Base-by-base conservation (phyloP, 768 basidiomycete species). In the Boletales sp. region DNA sequence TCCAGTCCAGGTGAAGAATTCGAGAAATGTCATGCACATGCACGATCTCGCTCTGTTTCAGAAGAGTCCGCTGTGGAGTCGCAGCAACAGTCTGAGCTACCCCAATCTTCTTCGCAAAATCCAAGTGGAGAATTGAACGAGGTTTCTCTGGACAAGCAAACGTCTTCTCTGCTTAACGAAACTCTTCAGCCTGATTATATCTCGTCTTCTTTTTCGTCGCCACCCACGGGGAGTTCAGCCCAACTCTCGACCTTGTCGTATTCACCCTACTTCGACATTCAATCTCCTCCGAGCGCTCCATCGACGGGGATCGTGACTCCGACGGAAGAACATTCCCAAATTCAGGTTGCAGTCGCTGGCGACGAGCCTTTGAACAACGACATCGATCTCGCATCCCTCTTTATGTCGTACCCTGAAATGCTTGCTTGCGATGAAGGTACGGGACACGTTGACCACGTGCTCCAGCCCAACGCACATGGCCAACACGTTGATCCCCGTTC, bases 321-420 rank as follows among this genome's bases (percentile, higher is more conserved):
- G 1, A 71, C 71, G n/a, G 74, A 79, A 17, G 75, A 76, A 37
- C 69, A 69, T 49, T 49, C 69, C 7, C 67, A 66, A 35, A 63
- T 68, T 15, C 70, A 67, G 13, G 42, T 70, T 56, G 58, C 37
- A 50, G 41, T 53, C 56, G 62, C 46, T 36, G 60, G 50, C 54
- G 58, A 61, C 17, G 56, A 63, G 25, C 44, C 67, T 4, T 54
- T 62, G 8, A 54, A 65, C 45, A 62, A 63, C 34, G 76, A 77
- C 40, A 71, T 74, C 30, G 75, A 80, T 45, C 46, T 77, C 17
- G 53, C 72, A 11, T 72, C 74, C 15, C 66, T 75, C 50, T 72
- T 79, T 35, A 60, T 72, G 55, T 57, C 68, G 17, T 74, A 70
- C 42, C 51, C 67, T 12, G 53, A 51, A 21, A 46, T 67, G 39